These are phyloP conservation scores for Creolimax fragrantissima DNA, from an alignment of 78 protist genomes.

Conservation along the genomic window DNA sequence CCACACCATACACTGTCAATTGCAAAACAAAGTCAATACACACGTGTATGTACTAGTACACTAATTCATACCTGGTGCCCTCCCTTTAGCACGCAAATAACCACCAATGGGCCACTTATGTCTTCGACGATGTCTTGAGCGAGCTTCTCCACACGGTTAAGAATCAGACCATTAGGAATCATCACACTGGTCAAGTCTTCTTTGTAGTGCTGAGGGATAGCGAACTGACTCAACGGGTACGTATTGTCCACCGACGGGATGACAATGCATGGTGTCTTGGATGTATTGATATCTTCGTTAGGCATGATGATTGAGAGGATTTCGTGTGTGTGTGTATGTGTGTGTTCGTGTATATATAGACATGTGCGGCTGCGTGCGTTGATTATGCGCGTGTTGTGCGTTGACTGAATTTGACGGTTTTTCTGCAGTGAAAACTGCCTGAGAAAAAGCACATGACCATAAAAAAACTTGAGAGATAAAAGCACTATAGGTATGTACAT, in stretches of 20 bases:
- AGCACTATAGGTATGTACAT: no score
- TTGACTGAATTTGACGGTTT: no score
- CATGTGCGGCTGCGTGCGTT: no score
- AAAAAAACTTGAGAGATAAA: no score
- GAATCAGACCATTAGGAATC: neutral
- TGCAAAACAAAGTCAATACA: no score
- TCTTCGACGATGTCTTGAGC: constrained; percentile 11
- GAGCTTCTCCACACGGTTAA: constrained; percentile 6
- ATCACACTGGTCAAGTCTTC: neutral
- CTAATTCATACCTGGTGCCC: neutral
- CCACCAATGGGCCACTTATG: neutral
- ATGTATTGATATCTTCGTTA: neutral
- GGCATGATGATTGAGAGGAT: neutral
- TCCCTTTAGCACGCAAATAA: constrained; percentile 10
- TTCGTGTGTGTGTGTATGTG: neutral
- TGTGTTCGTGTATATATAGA: no score
- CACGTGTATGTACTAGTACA: no score
- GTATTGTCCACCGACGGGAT: neutral
- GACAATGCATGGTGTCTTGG: neutral
- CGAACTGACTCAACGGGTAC: neutral
- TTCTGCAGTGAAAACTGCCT: no score
- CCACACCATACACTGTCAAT: no score
- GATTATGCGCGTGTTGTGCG: no score
- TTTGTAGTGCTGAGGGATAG: neutral
- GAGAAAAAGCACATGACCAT: no score